These are phyloP conservation scores for Penicillium mononematosum DNA, from an alignment of 495 filamentous ascomycete species.

Conservation along the genomic window DNA sequence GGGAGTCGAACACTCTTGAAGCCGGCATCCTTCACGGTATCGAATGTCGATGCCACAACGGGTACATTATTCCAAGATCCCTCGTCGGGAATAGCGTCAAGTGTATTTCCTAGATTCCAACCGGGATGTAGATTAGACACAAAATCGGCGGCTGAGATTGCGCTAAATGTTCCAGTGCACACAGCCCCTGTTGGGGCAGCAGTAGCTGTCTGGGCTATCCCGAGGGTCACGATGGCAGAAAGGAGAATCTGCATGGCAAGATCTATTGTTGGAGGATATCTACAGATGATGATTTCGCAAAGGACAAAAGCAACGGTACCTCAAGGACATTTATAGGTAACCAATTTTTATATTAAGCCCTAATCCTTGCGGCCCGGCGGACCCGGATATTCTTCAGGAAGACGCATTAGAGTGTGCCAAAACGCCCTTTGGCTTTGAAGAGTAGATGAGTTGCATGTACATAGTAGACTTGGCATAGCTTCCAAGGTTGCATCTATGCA, in stretches of 20 bases:
- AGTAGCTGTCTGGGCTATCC: slow-evolving; percentile 13
- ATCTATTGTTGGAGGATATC: not conserved
- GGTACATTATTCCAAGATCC: slow-evolving; percentile 58
- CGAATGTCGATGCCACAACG: slow-evolving; percentile 49
- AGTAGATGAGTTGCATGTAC: not conserved
- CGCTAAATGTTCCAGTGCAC: slow-evolving; percentile 38
- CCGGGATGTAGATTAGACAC: slow-evolving; percentile 39
- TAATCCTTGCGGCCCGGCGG: slow-evolving; percentile 1
- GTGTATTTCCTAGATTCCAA: slow-evolving; percentile 53
- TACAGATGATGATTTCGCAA: not conserved
- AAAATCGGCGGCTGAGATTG: slow-evolving; percentile 38
- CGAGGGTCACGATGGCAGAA: slow-evolving; percentile 14
- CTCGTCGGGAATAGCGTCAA: slow-evolving; percentile 58
- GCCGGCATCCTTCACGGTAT: slow-evolving; percentile 51
- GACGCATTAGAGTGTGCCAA: not conserved
- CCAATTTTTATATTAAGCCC: not conserved
- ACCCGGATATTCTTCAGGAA: not conserved
- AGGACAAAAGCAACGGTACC: not conserved
- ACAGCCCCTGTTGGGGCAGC: slow-evolving; percentile 11
- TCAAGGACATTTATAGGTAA: not conserved
- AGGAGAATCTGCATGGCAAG: slow-evolving; percentile 11
- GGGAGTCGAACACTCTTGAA: slow-evolving; percentile 61
- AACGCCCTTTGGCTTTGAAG: not conserved
- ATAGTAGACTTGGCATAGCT: not conserved
- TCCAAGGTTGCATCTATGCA: not conserved